These are phyloP conservation scores for Hemileia vastatrix DNA, from an alignment of 1,284 basidiomycete genomes.

Conservation along the genomic window DNA sequence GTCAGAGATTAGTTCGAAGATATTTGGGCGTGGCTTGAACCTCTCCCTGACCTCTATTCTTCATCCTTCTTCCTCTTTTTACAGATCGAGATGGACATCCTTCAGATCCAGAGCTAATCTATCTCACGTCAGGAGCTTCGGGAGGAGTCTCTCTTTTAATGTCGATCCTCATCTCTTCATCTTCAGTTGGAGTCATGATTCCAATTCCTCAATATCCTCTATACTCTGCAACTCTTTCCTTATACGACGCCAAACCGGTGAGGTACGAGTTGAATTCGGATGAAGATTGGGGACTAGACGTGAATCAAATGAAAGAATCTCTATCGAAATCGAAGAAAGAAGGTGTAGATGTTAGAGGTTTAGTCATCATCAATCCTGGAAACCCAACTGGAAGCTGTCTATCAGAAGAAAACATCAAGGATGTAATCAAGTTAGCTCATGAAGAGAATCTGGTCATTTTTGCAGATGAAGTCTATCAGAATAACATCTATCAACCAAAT, in stretches of 20 bases:
- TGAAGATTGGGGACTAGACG: slow-evolving; percentile 37
- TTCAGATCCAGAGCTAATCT: slow-evolving; percentile 39
- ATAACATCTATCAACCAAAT: slow-evolving; percentile 38
- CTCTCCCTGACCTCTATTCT: background rate
- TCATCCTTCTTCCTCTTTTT: too few species aligned
- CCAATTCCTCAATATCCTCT: slow-evolving; percentile 43
- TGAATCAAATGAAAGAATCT: slow-evolving; percentile 28
- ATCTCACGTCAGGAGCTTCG: slow-evolving; percentile 40
- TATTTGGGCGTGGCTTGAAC: background rate
- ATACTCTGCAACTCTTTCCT: slow-evolving; percentile 38
- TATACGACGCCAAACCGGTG: slow-evolving; percentile 35
- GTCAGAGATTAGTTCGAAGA: background rate
- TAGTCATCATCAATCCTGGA: slow-evolving; percentile 42
- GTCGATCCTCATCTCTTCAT: slow-evolving; percentile 34
- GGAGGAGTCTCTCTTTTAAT: slow-evolving; percentile 37
- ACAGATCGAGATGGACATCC: slow-evolving; percentile 27
- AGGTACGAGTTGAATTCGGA: slow-evolving; percentile 33
- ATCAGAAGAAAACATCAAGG: slow-evolving; percentile 33
- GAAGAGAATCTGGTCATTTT: slow-evolving; percentile 37
- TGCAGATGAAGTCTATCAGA: slow-evolving; percentile 43
- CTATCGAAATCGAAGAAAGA: slow-evolving; percentile 32
- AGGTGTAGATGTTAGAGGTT: slow-evolving; percentile 37
- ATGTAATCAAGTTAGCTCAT: slow-evolving; percentile 38
- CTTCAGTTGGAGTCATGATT: slow-evolving; percentile 37
- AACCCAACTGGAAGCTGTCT: slow-evolving; percentile 42